Conservation (phyloP, 2,329 filamentous ascomycete genomes). For the Conoideocrella luteorostrata region DNA sequence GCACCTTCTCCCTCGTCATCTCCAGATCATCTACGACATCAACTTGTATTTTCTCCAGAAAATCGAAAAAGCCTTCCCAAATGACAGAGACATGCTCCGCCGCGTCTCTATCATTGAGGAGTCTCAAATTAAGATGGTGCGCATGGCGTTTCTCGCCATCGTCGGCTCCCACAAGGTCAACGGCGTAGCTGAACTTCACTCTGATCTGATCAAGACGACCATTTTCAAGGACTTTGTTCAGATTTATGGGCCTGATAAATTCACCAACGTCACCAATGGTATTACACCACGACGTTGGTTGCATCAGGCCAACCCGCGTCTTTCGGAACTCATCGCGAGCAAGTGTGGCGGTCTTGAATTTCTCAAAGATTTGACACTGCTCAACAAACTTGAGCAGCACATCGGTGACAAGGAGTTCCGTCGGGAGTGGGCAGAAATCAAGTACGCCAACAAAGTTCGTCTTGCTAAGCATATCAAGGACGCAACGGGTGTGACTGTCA, state of each 20-base stretch:
- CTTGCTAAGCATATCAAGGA: conserved; percentile 87
- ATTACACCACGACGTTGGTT: conserved; percentile 95
- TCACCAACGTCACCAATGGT: conserved; percentile 97
- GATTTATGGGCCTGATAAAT: conserved; percentile 94
- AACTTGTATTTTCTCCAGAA: conserved; percentile 88
- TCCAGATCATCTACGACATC: conserved; percentile 98
- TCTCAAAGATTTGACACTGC: conserved; percentile 80
- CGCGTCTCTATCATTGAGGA: conserved; percentile 98
- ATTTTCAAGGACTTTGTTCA: conserved; percentile 98
- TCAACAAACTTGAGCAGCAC: conserved; percentile 80
- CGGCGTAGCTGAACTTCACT: conserved; percentile 94
- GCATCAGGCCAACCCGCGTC: conserved; percentile 89
- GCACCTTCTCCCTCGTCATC: conserved; percentile 84
- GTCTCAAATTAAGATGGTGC: conserved; percentile 92
- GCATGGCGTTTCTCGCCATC: conserved; percentile 92
- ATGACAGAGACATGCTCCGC: conserved; percentile 76
- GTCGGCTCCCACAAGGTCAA: conserved; percentile 99
- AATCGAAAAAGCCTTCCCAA: conserved; percentile 86
- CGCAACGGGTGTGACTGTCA: conserved; percentile 72
- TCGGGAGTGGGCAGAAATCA: conserved; percentile 94
- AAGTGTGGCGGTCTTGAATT: conserved; percentile 80
- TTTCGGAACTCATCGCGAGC: conserved; percentile 86
- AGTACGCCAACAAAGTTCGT: conserved; percentile 89
- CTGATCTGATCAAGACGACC: conserved; percentile 96
- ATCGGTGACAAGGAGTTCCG: conserved; percentile 85